Conservation (phyloP, 1,139 yeast genomes). For the Scheffersomyces stambukii region DNA sequence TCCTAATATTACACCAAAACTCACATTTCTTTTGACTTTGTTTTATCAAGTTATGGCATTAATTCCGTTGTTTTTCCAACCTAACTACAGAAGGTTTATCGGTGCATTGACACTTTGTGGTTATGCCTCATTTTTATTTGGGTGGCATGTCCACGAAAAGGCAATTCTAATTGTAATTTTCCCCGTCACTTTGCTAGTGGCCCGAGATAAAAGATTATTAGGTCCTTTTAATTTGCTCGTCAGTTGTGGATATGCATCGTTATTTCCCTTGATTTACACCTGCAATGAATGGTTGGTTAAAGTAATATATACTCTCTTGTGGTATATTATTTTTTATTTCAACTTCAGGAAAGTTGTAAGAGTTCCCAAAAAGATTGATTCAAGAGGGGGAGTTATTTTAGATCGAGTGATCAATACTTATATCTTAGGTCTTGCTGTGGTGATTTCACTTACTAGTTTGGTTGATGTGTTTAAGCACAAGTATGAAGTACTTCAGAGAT, state of each 20-base stretch:
- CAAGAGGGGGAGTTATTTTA: slow-evolving; percentile 45
- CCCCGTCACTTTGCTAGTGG: slow-evolving; percentile 78
- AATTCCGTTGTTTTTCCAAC: slow-evolving; percentile 70
- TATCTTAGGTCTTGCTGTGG: slow-evolving; percentile 61
- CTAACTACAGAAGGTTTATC: slow-evolving; percentile 72
- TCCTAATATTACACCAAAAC: slow-evolving; percentile 74
- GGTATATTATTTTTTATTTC: slow-evolving; percentile 77
- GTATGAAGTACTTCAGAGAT: slow-evolving; percentile 44
- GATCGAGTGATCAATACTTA: slow-evolving; percentile 71
- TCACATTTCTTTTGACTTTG: slow-evolving; percentile 73
- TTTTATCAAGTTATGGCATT: slow-evolving; percentile 79
- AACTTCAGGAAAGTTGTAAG: slow-evolving; percentile 65
- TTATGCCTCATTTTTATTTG: slow-evolving; percentile 84
- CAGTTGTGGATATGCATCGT: slow-evolving; percentile 79
- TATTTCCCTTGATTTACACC: slow-evolving; percentile 84
- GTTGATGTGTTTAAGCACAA: slow-evolving; percentile 55
- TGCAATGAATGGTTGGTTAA: slow-evolving; percentile 78
- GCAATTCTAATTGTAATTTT: slow-evolving; percentile 86
- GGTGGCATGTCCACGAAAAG: slow-evolving; percentile 99
- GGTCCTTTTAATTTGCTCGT: slow-evolving; percentile 64
- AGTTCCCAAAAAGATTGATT: slow-evolving; percentile 49
- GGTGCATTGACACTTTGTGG: slow-evolving; percentile 90
- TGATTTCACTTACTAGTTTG: slow-evolving; percentile 52
- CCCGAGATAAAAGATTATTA: slow-evolving; percentile 66
- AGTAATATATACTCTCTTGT: slow-evolving; percentile 71